These are phyloP conservation scores for Wallacemonas sp. DNA, from an alignment of 208 protist genomes.

Conservation along the genomic window DNA sequence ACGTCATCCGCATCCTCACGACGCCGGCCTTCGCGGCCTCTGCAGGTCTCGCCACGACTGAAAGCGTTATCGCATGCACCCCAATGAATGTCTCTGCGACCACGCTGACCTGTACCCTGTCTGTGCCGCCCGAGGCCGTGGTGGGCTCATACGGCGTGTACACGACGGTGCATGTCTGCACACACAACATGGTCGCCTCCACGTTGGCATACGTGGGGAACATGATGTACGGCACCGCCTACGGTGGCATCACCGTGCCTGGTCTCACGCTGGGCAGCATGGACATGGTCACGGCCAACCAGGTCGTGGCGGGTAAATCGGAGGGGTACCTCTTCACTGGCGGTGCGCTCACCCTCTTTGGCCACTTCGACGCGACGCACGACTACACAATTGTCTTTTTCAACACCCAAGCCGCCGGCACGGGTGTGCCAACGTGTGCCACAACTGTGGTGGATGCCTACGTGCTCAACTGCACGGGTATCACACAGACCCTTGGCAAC, in stretches of 20 bases:
- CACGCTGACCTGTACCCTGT: conserved; percentile 18
- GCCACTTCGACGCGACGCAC: conserved; percentile 9
- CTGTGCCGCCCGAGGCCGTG: neutral
- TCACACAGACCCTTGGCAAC: conserved; percentile 4
- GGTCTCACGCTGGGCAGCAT: conserved; percentile 4
- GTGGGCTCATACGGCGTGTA: conserved; percentile 26
- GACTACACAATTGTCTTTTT: conserved; percentile 11
- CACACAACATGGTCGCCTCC: conserved; percentile 13
- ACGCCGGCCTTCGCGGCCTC: conserved; percentile 2
- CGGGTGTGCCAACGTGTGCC: conserved; percentile 14
- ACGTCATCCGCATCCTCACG: conserved; percentile 28
- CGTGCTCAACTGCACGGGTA: conserved; percentile 16
- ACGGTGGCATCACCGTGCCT: neutral
- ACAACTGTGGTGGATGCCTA: neutral
- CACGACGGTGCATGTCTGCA: conserved; percentile 30
- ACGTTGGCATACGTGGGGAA: conserved; percentile 10
- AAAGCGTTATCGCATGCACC: conserved; percentile 21
- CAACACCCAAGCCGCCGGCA: conserved; percentile 16
- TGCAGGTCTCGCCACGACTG: neutral
- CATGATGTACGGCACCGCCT: conserved; percentile 14
- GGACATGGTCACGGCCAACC: neutral
- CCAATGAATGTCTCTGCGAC: conserved; percentile 6
- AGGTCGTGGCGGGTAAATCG: neutral
- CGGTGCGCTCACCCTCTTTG: conserved; percentile 15
- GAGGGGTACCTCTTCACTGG: conserved; percentile 8